Evolutionary conservation across 2,329 filamentous ascomycete species (phyloP).

Genomic region (Helminthosporium solani): DNA sequence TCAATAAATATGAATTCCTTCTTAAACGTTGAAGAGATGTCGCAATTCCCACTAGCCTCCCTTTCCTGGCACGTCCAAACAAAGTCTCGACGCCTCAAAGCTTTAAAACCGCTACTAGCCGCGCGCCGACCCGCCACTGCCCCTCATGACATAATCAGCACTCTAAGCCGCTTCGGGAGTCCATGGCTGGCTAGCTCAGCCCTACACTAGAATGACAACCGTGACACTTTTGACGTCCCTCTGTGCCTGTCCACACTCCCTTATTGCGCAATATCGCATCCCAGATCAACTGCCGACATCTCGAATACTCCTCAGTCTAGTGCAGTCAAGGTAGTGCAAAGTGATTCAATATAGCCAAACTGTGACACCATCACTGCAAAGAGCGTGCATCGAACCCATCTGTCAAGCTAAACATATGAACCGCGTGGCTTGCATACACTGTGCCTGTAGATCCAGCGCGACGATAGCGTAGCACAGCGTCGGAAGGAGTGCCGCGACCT

Average conservation of each 20-base stretch:
- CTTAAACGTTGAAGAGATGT: neutral
- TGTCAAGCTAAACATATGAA: neutral
- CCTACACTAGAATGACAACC: neutral
- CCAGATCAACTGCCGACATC: constrained; percentile 3
- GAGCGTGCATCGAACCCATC: neutral
- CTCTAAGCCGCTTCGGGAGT: neutral
- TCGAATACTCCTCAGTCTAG: neutral
- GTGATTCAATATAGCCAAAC: too few species aligned
- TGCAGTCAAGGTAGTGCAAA: neutral
- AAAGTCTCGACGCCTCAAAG: too few species aligned
- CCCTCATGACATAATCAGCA: neutral
- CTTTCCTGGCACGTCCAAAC: constrained; percentile 2
- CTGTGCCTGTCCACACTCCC: neutral
- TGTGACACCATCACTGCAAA: neutral
- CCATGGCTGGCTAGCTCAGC: constrained; percentile 2
- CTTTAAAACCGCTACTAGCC: constrained; percentile 2
- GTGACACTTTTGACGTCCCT: neutral
- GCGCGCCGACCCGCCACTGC: neutral
- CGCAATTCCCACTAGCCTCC: neutral
- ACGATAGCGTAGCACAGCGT: constrained; percentile 1
- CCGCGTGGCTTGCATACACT: neutral
- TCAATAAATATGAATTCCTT: too few species aligned
- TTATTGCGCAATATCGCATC: constrained; percentile 2
- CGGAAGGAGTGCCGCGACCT: neutral
- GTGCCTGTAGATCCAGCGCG: neutral